Conservation (phyloP, 495 filamentous ascomycete species). For the Penicillium subrubescens region DNA sequence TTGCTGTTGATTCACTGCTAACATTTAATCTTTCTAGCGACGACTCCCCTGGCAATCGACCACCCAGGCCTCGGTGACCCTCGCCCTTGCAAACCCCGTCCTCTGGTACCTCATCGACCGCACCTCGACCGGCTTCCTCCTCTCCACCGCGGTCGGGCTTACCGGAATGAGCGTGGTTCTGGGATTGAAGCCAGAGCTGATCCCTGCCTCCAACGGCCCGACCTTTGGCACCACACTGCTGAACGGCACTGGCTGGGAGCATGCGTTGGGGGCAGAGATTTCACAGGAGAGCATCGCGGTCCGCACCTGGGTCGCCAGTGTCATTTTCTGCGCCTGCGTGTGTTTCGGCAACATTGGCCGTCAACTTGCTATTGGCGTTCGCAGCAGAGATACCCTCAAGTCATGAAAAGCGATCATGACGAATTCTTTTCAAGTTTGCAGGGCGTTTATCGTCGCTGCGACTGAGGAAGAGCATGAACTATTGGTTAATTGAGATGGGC, state of each 20-base stretch:
- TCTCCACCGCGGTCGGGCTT: slow-evolving; percentile 71
- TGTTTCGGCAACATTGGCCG: slow-evolving; percentile 97
- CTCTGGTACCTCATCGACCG: slow-evolving; percentile 97
- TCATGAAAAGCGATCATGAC: slow-evolving; percentile 20
- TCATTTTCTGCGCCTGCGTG: slow-evolving; percentile 89
- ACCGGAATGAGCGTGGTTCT: slow-evolving; percentile 73
- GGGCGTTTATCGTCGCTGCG: not conserved
- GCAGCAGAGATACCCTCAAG: slow-evolving; percentile 23
- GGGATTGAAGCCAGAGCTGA: slow-evolving; percentile 70
- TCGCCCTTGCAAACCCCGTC: slow-evolving; percentile 89
- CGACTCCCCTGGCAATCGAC: slow-evolving; percentile 92
- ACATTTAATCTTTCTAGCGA: slow-evolving; percentile 54
- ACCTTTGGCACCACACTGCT: slow-evolving; percentile 33
- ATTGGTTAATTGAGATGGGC: not conserved
- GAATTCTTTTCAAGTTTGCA: not conserved
- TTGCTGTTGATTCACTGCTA: not conserved
- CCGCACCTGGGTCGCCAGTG: slow-evolving; percentile 84
- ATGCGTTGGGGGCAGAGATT: slow-evolving; percentile 55
- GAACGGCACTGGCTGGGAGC: slow-evolving; percentile 38
- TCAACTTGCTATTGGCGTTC: slow-evolving; percentile 60
- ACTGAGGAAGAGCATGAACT: not conserved
- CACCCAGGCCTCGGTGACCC: slow-evolving; percentile 85
- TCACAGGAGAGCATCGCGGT: slow-evolving; percentile 77
- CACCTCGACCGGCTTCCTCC: slow-evolving; percentile 76
- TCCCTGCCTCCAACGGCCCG: slow-evolving; percentile 61